Evolutionary conservation across 2,329 filamentous ascomycete species (phyloP).

Genomic region (Venturia nashicola): DNA sequence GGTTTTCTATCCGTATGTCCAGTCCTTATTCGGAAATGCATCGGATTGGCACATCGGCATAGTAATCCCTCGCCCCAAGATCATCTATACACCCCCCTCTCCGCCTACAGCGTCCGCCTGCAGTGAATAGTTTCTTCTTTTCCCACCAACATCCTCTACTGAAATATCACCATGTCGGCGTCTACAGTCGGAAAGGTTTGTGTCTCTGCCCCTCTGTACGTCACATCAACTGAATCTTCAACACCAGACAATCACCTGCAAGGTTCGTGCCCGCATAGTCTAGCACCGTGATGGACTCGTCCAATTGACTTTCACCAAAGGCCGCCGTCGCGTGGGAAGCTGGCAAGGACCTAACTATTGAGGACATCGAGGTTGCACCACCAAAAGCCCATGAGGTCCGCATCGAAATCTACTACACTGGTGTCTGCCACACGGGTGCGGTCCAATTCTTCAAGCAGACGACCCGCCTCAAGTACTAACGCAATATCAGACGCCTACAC

Average conservation of each 20-base stretch:
- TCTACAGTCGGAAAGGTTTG: conserved; percentile 45
- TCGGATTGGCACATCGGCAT: too few relatives aligned
- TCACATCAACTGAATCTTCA: conserved; percentile 8
- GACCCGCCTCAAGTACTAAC: neutral
- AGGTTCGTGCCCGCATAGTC: conserved; percentile 82
- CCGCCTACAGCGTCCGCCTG: neutral
- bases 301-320: conserved; percentile 27
- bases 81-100: neutral
- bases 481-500: conserved; percentile 46
- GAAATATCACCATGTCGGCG: conserved; percentile 29
- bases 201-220: conserved; percentile 7
- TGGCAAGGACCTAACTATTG: conserved; percentile 74
- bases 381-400: conserved; percentile 90
- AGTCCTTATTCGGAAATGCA: too few relatives aligned
- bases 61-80: neutral
- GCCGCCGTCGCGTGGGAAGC: conserved; percentile 97
- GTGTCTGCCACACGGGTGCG: conserved; percentile 92
- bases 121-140: neutral
- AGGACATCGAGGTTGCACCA: conserved; percentile 84
- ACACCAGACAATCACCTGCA: conserved; percentile 78
- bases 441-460: neutral
- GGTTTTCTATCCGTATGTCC: neutral
- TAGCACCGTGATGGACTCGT: conserved; percentile 75
- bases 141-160: neutral
- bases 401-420: conserved; percentile 94